Evolutionary conservation across 73 alveolate species (phyloP), one percentile per base, ranked within the genome.

Genomic region (Stentor coeruleus): DNA sequence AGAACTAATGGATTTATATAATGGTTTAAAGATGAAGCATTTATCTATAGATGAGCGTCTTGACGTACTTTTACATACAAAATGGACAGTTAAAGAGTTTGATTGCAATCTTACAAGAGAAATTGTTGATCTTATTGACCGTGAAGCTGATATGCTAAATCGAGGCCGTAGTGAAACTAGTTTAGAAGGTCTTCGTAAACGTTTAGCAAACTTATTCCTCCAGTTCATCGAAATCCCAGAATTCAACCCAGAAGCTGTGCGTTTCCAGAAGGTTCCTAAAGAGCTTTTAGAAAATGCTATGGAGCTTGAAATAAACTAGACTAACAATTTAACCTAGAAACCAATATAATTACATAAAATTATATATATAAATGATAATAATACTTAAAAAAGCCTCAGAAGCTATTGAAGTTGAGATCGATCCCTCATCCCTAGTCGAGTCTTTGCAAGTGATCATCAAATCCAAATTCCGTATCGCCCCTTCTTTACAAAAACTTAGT

Each of bases 101-200:
- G 99, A 97, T 83, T 97, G 99, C 89, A 97, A 97, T 81, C 82
- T 98, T 33, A 97, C 99, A 3, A 93, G 99, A 77, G 99, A 98
- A 89, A 97, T 98, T 59, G 98, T 98, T 49, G 99, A 98, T 76
- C 88, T 98, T 72, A 97, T 98, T 38, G 99, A 98, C 87, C 93
- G 99, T 87, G 99, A 98, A 87, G 99, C 99, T 1, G 99, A 98
- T 86, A 98, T 98, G 99, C 94, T 98, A 35, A 97, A 98, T 90
- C 85, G 99, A 86, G 99, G 99, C 35, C 91, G 99, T 33, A 95
- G 98, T 3, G 99, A 98, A 89, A 86, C 96, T 55, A 88, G 98
- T 82, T 92, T 98, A 58, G 99, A 94, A 81, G 91, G 99, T 37
- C 92, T 98, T 41, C 92, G 99, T 81, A 94, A 96, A 89, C 88